phyloP scores from a whole-genome alignment of 208 protist genomes.

The Trypanosoma theileri region DNA sequence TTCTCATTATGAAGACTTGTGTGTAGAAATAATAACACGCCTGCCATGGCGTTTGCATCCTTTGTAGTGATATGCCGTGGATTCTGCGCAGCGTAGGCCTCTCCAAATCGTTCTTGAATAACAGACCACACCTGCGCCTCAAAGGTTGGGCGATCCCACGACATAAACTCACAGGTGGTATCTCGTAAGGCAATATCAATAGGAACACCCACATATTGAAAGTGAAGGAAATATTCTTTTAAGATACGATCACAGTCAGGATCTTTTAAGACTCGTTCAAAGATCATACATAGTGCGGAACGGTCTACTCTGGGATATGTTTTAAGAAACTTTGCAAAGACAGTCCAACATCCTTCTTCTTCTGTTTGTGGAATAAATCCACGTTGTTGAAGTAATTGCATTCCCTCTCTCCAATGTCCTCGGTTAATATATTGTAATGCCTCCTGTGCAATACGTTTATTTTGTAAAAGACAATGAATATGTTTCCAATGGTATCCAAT shows the following conservation, averaged over 20 bases:
- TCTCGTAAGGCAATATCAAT: constrained; percentile 85
- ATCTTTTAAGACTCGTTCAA: constrained; percentile 76
- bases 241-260: constrained; percentile 48
- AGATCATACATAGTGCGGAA: constrained; percentile 64
- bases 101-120: constrained; percentile 75
- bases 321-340: constrained; percentile 74
- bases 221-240: constrained; percentile 72
- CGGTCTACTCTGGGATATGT: constrained; percentile 66
- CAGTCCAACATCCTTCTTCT: constrained; percentile 32
- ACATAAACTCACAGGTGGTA: constrained; percentile 88
- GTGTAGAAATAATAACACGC: constrained; percentile 88
- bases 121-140: constrained; percentile 85
- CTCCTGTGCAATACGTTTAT: constrained; percentile 70
- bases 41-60: constrained; percentile 82
- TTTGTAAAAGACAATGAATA: constrained; percentile 74
- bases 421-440: constrained; percentile 58
- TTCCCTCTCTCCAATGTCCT: constrained; percentile 70
- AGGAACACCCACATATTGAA: constrained; percentile 65
- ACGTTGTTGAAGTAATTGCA: constrained; percentile 55
- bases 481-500: constrained; percentile 89
- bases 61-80: constrained; percentile 49
- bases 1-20: constrained; percentile 79
- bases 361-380: constrained; percentile 36
- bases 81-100: constrained; percentile 81
- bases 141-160: constrained; percentile 86